These are phyloP conservation scores for Syncephalis plumigaleata DNA, from an alignment of 371 early-diverging fungal species.

Conservation along the genomic window DNA sequence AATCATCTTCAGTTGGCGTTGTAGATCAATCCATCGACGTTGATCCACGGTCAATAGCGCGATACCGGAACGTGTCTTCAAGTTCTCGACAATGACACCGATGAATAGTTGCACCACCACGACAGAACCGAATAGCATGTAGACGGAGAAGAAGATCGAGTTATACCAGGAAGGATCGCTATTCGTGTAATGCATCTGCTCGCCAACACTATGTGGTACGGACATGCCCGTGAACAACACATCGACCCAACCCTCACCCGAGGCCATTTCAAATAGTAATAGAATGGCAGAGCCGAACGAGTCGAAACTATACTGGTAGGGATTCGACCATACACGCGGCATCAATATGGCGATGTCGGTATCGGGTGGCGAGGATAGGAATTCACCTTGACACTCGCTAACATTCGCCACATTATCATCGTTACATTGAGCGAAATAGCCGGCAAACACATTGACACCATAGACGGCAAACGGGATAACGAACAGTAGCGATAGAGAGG, in stretches of 20 bases:
- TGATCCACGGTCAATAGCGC: slow-evolving; percentile 49
- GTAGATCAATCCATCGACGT: slow-evolving; percentile 47
- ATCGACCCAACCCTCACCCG: slow-evolving; percentile 55
- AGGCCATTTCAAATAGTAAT: slow-evolving; percentile 42
- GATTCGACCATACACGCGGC: slow-evolving; percentile 48
- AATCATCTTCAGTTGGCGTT: slow-evolving; percentile 36
- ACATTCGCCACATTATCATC: slow-evolving; percentile 14
- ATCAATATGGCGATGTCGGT: slow-evolving; percentile 15
- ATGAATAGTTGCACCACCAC: slow-evolving; percentile 47
- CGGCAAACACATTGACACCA: slow-evolving; percentile 40
- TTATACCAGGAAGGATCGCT: slow-evolving; percentile 30
- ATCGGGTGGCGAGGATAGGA: slow-evolving; percentile 6
- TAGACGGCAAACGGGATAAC: slow-evolving; percentile 51
- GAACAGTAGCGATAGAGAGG: slow-evolving; percentile 26
- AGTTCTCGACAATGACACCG: slow-evolving; percentile 49
- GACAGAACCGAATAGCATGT: slow-evolving; percentile 39
- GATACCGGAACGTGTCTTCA: slow-evolving; percentile 35
- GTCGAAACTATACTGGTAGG: slow-evolving; percentile 46
- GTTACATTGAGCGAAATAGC: slow-evolving; percentile 34
- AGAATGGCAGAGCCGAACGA: slow-evolving; percentile 33
- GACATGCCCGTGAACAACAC: slow-evolving; percentile 37
- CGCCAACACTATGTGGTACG: slow-evolving; percentile 7
- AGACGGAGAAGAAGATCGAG: slow-evolving; percentile 42
- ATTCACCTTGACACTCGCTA: slow-evolving; percentile 21
- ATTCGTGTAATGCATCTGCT: slow-evolving; percentile 9